Conservation (phyloP, 495 filamentous ascomycete genomes). For the Podospora sp. region DNA sequence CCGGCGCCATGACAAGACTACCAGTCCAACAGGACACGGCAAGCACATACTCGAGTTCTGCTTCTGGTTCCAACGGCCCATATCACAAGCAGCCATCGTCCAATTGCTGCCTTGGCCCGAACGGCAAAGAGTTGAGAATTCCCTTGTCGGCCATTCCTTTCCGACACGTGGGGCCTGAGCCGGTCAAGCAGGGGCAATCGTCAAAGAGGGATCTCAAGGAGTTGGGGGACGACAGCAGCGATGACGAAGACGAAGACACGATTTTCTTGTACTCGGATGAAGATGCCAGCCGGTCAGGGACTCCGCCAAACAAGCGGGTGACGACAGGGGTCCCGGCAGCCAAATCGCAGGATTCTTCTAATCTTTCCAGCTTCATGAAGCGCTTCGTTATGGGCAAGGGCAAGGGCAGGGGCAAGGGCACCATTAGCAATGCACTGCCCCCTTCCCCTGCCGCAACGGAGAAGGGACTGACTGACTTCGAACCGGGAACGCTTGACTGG, state of each 20-base stretch:
- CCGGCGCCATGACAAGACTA: neutral
- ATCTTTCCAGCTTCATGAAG: neutral
- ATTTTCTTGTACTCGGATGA: conserved; percentile 46
- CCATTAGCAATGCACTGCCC: neutral
- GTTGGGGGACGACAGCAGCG: conserved; percentile 44
- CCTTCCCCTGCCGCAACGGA: conserved; percentile 10
- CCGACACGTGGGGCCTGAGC: conserved; percentile 9
- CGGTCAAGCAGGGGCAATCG: neutral
- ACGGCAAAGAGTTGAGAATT: conserved; percentile 17
- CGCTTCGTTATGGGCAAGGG: neutral
- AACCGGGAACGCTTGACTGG: conserved; percentile 63
- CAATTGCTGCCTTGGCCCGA: conserved; percentile 14
- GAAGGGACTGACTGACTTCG: conserved; percentile 59
- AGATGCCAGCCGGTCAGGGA: neutral
- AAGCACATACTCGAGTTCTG: neutral
- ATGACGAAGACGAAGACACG: conserved; percentile 57
- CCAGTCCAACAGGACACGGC: no score
- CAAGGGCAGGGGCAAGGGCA: neutral
- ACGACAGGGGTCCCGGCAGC: neutral
- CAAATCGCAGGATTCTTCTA: neutral
- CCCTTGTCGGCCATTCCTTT: conserved; percentile 36
- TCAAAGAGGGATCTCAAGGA: conserved; percentile 14
- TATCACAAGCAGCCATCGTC: conserved; percentile 15
- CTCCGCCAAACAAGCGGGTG: neutral
- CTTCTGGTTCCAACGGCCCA: neutral